Percentiles rank a stretch among this genome's conserved stretches.
These are phyloP conservation scores for Cutaneotrichosporon spelunceum DNA, from an alignment of 1,284 basidiomycete species.

Conservation along the genomic window DNA sequence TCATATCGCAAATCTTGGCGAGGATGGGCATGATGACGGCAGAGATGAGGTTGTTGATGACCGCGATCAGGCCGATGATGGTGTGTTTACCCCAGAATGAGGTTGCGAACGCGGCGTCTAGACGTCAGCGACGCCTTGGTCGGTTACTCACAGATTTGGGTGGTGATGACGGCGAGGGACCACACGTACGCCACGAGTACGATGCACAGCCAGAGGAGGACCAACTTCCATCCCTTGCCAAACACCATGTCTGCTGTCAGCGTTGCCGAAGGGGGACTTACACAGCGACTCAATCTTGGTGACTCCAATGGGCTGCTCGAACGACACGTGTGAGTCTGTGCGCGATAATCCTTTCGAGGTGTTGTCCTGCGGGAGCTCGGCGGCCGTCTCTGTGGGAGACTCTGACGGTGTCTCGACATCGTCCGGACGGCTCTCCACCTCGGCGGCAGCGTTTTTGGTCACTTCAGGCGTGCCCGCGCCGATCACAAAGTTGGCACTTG, in stretches of 20 bases:
- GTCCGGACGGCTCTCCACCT: constrained; percentile 10
- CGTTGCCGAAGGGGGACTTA: not conserved
- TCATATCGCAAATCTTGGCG: constrained; percentile 41
- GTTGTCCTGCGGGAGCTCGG: not conserved
- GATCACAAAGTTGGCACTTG: not conserved
- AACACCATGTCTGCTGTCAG: constrained; percentile 36
- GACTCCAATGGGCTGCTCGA: constrained; percentile 37
- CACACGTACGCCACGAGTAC: constrained; percentile 34
- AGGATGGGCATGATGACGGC: constrained; percentile 48
- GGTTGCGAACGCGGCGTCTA: constrained; percentile 37
- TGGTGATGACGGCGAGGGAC: constrained; percentile 34
- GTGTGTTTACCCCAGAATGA: constrained; percentile 46
- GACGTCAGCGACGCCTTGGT: not conserved
- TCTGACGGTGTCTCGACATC: not conserved
- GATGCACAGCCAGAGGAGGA: constrained; percentile 35
- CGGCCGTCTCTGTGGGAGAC: not conserved
- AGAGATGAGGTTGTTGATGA: constrained; percentile 42
- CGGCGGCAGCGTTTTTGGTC: not conserved
- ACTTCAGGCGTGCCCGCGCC: not conserved
- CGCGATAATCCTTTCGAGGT: not conserved
- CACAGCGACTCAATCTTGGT: constrained; percentile 45
- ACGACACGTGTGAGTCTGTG: constrained; percentile 6
- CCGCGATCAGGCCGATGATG: constrained; percentile 41
- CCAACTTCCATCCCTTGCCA: constrained; percentile 28
- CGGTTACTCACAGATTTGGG: constrained; percentile 18